Percentiles rank a stretch among this genome's conserved stretches.
Conservation (phyloP, 257 asterid species). For the Scutellaria minor region DNA sequence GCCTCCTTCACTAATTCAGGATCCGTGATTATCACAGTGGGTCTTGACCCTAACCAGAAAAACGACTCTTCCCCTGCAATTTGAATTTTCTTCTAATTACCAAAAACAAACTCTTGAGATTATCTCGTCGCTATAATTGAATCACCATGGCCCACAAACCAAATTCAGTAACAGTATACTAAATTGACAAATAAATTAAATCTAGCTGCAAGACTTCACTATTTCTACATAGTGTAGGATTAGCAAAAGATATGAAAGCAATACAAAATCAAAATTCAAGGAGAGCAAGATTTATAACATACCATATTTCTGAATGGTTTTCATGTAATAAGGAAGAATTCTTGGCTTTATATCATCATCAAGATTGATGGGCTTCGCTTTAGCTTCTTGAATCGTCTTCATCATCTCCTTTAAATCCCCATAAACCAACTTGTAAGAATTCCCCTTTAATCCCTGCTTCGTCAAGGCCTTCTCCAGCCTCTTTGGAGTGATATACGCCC, state of each 20-base stretch:
- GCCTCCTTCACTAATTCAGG: conserved; percentile 52
- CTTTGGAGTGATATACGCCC: conserved; percentile 50
- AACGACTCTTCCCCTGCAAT: conserved; percentile 48
- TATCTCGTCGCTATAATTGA: no score
- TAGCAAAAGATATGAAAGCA: no score
- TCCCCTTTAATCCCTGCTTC: conserved; percentile 54
- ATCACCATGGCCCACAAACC: no score
- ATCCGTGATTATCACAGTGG: conserved; percentile 42
- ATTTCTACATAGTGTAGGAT: no score
- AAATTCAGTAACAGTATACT: no score
- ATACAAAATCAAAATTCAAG: neutral
- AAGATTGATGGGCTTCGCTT: conserved; percentile 42
- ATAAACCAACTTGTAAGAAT: conserved; percentile 42
- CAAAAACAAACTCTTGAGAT: neutral
- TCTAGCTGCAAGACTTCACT: no score
- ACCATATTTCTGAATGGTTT: conserved; percentile 47
- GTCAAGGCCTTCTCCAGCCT: conserved; percentile 43
- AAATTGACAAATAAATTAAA: no score
- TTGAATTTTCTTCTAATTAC: neutral
- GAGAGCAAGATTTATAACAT: neutral
- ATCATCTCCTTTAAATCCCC: conserved; percentile 53
- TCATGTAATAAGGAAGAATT: conserved; percentile 26
- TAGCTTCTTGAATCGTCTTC: conserved; percentile 29
- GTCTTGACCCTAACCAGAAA: conserved; percentile 52
- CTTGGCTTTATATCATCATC: conserved; percentile 46